A percentile compares a stretch with the other conserved stretches of the same genome.
Evolutionary conservation across 2,329 filamentous ascomycete species (phyloP).

Genomic region (Colletotrichum sidae): DNA sequence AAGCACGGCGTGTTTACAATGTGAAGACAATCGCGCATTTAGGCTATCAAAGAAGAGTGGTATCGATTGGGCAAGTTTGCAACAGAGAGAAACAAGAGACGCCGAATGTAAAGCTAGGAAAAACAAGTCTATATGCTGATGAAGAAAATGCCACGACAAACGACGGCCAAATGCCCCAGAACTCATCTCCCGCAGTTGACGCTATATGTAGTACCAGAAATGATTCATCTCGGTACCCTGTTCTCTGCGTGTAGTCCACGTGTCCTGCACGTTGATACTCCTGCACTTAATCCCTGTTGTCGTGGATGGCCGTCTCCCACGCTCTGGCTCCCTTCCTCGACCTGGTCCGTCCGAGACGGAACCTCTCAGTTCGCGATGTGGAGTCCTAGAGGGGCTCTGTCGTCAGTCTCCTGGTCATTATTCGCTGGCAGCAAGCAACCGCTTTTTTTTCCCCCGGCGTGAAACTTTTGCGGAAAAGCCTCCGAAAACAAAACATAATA

Average conservation of each 20-base stretch:
- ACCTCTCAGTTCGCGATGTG: conserved; percentile 18
- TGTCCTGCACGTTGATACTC: conserved; percentile 3
- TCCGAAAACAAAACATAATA: neutral
- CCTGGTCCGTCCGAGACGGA: conserved; percentile 19
- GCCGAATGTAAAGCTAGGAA: no score
- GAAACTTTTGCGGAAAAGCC: neutral
- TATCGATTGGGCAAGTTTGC: no score
- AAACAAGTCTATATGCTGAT: no score
- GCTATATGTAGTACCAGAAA: no score
- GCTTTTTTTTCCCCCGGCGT: neutral
- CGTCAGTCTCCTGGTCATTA: conserved; percentile 21
- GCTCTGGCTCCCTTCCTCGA: conserved; percentile 21
- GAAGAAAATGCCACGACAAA: no score
- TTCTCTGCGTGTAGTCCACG: neutral
- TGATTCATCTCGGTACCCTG: no score
- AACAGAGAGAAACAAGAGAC: no score
- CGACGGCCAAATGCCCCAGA: no score
- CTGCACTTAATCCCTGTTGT: conserved; percentile 4
- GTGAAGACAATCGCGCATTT: no score
- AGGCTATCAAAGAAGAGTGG: no score
- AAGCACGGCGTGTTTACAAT: no score
- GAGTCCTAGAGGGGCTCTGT: conserved; percentile 21
- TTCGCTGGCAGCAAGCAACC: neutral
- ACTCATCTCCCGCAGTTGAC: no score
- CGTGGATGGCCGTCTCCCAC: conserved; percentile 13